Evolutionary conservation across 179 eudicot genomes (phyloP).

Genomic region (Gypsophila paniculata): DNA sequence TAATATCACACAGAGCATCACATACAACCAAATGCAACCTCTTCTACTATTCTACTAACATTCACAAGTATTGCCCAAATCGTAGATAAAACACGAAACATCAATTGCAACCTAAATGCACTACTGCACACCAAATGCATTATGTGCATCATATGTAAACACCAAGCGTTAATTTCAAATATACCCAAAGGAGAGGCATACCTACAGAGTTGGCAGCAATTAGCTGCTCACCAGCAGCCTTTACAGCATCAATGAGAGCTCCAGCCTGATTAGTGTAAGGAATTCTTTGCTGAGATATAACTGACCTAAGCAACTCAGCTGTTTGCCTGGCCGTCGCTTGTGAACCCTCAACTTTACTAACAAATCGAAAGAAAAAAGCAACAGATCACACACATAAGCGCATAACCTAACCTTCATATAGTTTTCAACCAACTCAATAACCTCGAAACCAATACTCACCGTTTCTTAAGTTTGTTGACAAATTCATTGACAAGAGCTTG

Average conservation of each 20-base stretch:
- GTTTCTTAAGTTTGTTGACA: slow-evolving; percentile 61
- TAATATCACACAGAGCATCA: neutral
- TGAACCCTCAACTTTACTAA: slow-evolving; percentile 89
- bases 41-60: neutral
- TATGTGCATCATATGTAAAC: neutral
- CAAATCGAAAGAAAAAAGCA: neutral
- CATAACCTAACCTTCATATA: neutral
- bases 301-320: slow-evolving; percentile 78
- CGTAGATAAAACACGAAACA: neutral
- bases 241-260: slow-evolving; percentile 72
- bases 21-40: neutral
- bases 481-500: slow-evolving; percentile 78
- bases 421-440: neutral
- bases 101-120: neutral
- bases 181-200: slow-evolving; percentile 32
- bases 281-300: slow-evolving; percentile 75
- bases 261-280: slow-evolving; percentile 73
- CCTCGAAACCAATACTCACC: slow-evolving; percentile 35
- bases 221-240: slow-evolving; percentile 68
- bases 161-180: neutral
- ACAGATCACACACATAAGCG: slow-evolving; percentile 3
- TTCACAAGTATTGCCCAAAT: neutral
- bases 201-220: slow-evolving; percentile 90
- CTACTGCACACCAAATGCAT: neutral
- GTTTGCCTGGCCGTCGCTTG: slow-evolving; percentile 81